Evolutionary conservation across 2,329 filamentous ascomycete species (phyloP).

Genomic region (Hypoxylon sp.): DNA sequence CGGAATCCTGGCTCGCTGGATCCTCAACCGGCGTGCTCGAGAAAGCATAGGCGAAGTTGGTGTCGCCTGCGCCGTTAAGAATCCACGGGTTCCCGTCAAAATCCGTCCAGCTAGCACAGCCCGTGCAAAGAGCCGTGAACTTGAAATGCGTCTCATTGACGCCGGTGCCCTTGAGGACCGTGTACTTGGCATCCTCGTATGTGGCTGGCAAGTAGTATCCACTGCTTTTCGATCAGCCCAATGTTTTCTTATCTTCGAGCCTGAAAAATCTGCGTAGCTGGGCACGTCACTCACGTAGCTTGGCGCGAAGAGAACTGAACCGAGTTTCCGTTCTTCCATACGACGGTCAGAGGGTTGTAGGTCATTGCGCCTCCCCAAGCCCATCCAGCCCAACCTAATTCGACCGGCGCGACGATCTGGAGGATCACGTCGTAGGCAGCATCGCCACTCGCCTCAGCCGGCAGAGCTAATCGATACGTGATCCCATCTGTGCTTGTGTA

Average conservation of each 20-base stretch:
- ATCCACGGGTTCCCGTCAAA: slow-evolving; percentile 57
- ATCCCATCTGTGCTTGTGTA: slow-evolving; percentile 57
- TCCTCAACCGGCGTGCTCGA: slow-evolving; percentile 57
- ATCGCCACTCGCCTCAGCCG: slow-evolving; percentile 51
- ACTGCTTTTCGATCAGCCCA: slow-evolving; percentile 43
- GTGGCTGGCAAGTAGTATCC: slow-evolving; percentile 55
- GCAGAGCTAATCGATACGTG: slow-evolving; percentile 55
- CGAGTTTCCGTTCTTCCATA: slow-evolving; percentile 58
- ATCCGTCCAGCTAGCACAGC: slow-evolving; percentile 61
- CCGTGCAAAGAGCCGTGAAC: slow-evolving; percentile 56
- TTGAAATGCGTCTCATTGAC: slow-evolving; percentile 57
- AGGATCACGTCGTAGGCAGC: slow-evolving; percentile 57
- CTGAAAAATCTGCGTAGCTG: background rate
- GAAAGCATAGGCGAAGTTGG: slow-evolving; percentile 60
- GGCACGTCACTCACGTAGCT: slow-evolving; percentile 55
- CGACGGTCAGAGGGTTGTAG: slow-evolving; percentile 59
- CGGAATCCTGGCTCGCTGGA: slow-evolving; percentile 55
- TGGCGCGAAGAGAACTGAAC: slow-evolving; percentile 59
- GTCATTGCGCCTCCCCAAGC: slow-evolving; percentile 61
- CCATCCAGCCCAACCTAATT: slow-evolving; percentile 59
- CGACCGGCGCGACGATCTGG: slow-evolving; percentile 57
- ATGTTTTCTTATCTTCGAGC: background rate
- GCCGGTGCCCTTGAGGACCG: slow-evolving; percentile 55
- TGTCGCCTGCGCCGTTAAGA: slow-evolving; percentile 57
- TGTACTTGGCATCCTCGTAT: slow-evolving; percentile 55